A percentile compares a stretch with the other conserved stretches of the same genome.
These are phyloP conservation scores for Penicillium sp. DNA, from an alignment of 2,329 filamentous ascomycete genomes.

Conservation along the genomic window DNA sequence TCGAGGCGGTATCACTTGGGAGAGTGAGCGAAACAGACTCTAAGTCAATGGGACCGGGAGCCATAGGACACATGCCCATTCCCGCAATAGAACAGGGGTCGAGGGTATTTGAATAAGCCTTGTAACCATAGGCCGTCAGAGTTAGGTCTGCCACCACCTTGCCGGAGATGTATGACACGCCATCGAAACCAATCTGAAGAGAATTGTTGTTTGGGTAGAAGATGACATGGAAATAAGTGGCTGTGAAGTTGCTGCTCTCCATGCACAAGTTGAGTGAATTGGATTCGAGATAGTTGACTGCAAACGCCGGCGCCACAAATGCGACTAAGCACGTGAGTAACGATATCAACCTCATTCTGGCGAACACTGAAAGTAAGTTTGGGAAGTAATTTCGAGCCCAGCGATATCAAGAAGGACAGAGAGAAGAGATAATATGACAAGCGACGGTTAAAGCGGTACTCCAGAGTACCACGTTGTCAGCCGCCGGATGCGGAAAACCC, in stretches of 20 bases:
- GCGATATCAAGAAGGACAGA: constrained; percentile 9
- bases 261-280: constrained; percentile 84
- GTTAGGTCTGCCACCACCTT: constrained; percentile 76
- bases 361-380: constrained; percentile 2
- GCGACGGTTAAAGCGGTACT: constrained; percentile 24
- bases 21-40: constrained; percentile 66
- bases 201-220: constrained; percentile 67
- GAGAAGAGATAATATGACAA: constrained; percentile 14
- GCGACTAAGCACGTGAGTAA: constrained; percentile 39
- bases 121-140: constrained; percentile 80
- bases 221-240: constrained; percentile 80
- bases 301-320: constrained; percentile 53
- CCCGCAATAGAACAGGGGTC: constrained; percentile 73
- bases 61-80: constrained; percentile 85
- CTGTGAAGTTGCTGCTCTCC: constrained; percentile 79
- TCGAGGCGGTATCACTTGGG: constrained; percentile 55
- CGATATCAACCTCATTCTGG: constrained; percentile 37
- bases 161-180: constrained; percentile 79
- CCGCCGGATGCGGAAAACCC: constrained; percentile 37
- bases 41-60: constrained; percentile 75
- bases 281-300: constrained; percentile 71
- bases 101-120: constrained; percentile 65
- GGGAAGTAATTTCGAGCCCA: constrained; percentile 9
- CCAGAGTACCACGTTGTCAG: constrained; percentile 35
- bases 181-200: constrained; percentile 72